Percentiles rank a stretch among this genome's conserved stretches.
These are phyloP conservation scores for Elaphomyces granulatus DNA, from an alignment of 495 filamentous ascomycete species.

Conservation along the genomic window DNA sequence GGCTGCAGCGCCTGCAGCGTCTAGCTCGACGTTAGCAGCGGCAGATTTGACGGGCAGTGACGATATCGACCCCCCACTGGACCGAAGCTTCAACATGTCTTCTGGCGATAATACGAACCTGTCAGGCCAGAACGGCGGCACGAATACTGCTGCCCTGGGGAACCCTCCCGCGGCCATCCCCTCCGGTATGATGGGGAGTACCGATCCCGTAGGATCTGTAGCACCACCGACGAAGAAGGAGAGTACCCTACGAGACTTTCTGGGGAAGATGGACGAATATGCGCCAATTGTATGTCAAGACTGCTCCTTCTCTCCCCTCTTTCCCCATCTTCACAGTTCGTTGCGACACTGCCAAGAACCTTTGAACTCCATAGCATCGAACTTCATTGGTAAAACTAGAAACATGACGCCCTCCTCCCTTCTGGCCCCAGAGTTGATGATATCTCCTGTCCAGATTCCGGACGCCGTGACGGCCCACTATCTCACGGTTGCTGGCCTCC, in stretches of 20 bases:
- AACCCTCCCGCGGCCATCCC: slow-evolving; percentile 11
- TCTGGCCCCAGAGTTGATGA: background rate
- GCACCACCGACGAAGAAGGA: slow-evolving; percentile 71
- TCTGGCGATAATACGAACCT: slow-evolving; percentile 12
- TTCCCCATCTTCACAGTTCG: too few species aligned
- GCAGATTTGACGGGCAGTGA: slow-evolving; percentile 9
- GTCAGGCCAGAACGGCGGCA: slow-evolving; percentile 9
- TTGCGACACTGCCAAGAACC: too few species aligned
- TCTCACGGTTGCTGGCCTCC: slow-evolving; percentile 86
- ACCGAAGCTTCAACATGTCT: slow-evolving; percentile 33
- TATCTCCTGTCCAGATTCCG: slow-evolving; percentile 54
- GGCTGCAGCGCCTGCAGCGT: slow-evolving; percentile 4
- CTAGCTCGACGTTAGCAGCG: slow-evolving; percentile 15
- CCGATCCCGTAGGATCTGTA: slow-evolving; percentile 21
- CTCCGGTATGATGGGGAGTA: background rate
- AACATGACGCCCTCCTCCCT: background rate
- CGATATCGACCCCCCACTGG: slow-evolving; percentile 25
- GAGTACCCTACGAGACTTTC: slow-evolving; percentile 74
- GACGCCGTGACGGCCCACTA: slow-evolving; percentile 97
- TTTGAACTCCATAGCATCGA: too few species aligned
- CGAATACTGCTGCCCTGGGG: slow-evolving; percentile 8
- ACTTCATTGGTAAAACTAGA: too few species aligned
- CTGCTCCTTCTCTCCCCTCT: background rate
- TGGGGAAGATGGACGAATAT: slow-evolving; percentile 96
- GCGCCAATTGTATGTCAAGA: slow-evolving; percentile 71